Evolutionary conservation across 306 rosid species (phyloP).

Genomic region (Abrus precatorius): DNA sequence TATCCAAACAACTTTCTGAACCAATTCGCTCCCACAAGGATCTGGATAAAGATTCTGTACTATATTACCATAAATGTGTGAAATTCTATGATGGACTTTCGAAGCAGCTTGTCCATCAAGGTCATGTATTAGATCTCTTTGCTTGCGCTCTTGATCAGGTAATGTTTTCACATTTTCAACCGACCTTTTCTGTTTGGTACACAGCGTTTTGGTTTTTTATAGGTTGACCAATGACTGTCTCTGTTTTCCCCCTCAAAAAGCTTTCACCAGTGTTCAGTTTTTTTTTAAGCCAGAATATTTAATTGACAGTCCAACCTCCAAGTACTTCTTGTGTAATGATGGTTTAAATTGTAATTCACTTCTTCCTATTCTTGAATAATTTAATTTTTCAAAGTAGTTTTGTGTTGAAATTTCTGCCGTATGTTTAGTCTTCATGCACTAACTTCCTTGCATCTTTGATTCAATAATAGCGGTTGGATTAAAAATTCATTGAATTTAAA

Average conservation of each 20-base stretch:
- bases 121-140: conserved; percentile 95
- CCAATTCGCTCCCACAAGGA: conserved; percentile 99
- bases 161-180: conserved; percentile 36
- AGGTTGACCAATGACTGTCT: conserved; percentile 19
- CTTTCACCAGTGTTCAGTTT: not conserved
- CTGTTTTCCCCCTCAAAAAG: conserved; percentile 26
- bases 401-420: conserved; percentile 7
- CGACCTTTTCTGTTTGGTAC: conserved; percentile 31
- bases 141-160: conserved; percentile 99
- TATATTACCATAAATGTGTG: conserved; percentile 84
- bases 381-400: conserved; percentile 13
- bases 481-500: conserved; percentile 7
- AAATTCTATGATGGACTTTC: conserved; percentile 92
- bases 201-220: conserved; percentile 29
- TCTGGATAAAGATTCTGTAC: conserved; percentile 96
- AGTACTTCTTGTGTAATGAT: not conserved
- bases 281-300: conserved; percentile 12
- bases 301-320: not conserved
- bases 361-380: conserved; percentile 16
- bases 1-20: conserved; percentile 84
- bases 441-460: not conserved
- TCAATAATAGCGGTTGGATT: conserved; percentile 12
- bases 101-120: conserved; percentile 98
- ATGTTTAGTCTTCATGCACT: not conserved
- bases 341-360: conserved; percentile 31